Evolutionary conservation across 495 filamentous ascomycete genomes (phyloP), one percentile per base, ranked within the genome.

Genomic region (Penicillium diatomitis): DNA sequence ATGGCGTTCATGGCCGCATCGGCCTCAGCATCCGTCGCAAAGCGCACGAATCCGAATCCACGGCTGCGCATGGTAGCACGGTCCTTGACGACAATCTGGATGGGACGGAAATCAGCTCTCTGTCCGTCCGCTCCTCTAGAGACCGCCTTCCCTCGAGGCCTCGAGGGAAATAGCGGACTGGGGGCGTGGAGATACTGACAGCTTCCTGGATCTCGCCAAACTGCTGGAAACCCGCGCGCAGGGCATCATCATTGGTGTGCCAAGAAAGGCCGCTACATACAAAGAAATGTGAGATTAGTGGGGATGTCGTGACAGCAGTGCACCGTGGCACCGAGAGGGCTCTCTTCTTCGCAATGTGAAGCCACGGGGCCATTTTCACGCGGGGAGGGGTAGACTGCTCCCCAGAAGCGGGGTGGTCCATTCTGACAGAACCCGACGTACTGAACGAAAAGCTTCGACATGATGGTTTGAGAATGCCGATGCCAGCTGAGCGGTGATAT

Each of bases 11-110:
- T 92, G 32, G 92, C 92, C 39, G 73, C 70, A 49, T 92, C 81
- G 33, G 94, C 92, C 55, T 95, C 88, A n/a, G 77, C 64, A 12
- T 95, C 88, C 48, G 76, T 80, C 37, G 77, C 65, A 69, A 89
- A 99, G 53, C 88, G 84, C 41, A 99, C 90, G 65, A 99, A 99
- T 28, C 92, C 92, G 64, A 97, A 99, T 35, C 92, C 92, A 65
- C 92, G 88, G 73, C 89, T 95, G 64, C 94, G 88, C 49, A 86
- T 81, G 53, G 92, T 96, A 62, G 96, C 90, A 55, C 88, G 90
- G 65, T 99, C 92, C 74, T 95, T 97, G 58, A 97, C 89, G 49
- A 99, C 91, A 53, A 95, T 84, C 92, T 98, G 52, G 29, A 20
- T 8, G 44, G 61, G 61, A 49, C 52, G 10, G 45, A 12, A 38